Percentiles rank a stretch among this genome's conserved stretches.
Evolutionary conservation across 768 basidiomycete species (phyloP).

Genomic region (Tephrocybe sp.): DNA sequence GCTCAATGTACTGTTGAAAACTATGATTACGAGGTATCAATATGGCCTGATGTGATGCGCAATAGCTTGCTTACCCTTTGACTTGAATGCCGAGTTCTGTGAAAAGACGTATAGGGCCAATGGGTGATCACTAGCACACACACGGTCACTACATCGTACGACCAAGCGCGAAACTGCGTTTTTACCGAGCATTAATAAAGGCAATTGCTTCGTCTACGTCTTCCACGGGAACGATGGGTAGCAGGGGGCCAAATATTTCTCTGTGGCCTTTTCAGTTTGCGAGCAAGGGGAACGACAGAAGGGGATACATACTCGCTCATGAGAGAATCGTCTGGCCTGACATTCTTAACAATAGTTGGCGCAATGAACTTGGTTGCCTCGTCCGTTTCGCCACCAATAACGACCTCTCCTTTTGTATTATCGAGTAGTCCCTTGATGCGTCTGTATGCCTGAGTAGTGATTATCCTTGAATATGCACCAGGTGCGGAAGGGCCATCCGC

Average conservation of each 20-base stretch:
- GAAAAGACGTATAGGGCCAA: slow-evolving; percentile 80
- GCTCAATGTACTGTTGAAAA: slow-evolving; percentile 69
- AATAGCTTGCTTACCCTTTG: slow-evolving; percentile 46
- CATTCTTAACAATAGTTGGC: slow-evolving; percentile 70
- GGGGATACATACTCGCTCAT: slow-evolving; percentile 67
- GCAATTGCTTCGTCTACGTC: slow-evolving; percentile 69
- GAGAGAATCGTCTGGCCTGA: slow-evolving; percentile 62
- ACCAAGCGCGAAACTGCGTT: slow-evolving; percentile 21
- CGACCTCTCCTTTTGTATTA: slow-evolving; percentile 63
- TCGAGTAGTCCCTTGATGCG: slow-evolving; percentile 67
- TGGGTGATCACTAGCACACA: slow-evolving; percentile 58
- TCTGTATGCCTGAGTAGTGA: slow-evolving; percentile 52
- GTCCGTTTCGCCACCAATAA: slow-evolving; percentile 63
- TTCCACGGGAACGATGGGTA: slow-evolving; percentile 76
- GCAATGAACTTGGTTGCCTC: slow-evolving; percentile 62
- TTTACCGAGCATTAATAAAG: slow-evolving; percentile 56
- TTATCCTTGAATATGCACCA: slow-evolving; percentile 49
- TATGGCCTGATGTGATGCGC: not conserved
- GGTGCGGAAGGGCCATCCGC: slow-evolving; percentile 43
- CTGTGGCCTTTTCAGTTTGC: slow-evolving; percentile 31
- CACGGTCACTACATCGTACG: not conserved
- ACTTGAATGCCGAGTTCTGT: slow-evolving; percentile 54
- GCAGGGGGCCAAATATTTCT: slow-evolving; percentile 83
- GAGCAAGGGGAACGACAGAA: not conserved
- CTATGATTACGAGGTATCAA: slow-evolving; percentile 29